Evolutionary conservation across 192 early-diverging fungal genomes (phyloP), one percentile per base, ranked within the genome.

Genomic region (Entophlyctis luteolus): DNA sequence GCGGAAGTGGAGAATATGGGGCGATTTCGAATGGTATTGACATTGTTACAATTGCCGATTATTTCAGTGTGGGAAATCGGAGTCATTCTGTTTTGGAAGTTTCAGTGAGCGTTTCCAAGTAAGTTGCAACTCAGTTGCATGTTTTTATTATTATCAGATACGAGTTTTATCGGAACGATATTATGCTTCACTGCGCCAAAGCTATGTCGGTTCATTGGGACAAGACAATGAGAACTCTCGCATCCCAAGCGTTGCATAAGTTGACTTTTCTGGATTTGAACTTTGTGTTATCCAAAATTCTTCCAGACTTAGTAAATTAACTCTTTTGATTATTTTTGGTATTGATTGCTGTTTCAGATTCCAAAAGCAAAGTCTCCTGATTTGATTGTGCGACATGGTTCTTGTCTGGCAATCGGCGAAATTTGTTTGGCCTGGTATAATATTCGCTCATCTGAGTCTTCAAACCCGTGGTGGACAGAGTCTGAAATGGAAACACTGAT

Each of bases 21-120:
- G 66, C 47, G 31, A 39, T 98, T 57, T 93, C 96, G 27, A 89
- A 92, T 74, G 96, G 96, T 0, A 95, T 99, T 59, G 83, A 91
- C 4, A 89, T 99, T 58, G 84, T 98, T 38, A 91, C 90, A 47
- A 77, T 83, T 28, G 93, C 93, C 0, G 95, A 99, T 73, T 99
- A 94, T 75, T 96, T 94, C 75, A 82, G 88, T 2, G 80, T 99
- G 0, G 93, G 96, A 36, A 95, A 90, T 55, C 84, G 89, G 53
- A 86, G 68, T 56, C 86, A 84, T 49, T 79, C 91, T 0, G 96
- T 86, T 67, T 62, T 91, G 36, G 79, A 79, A 6, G 84, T 94
- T 14, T 87, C 88, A 16, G 72, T 84, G 1, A 75, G 77, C 27
- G 86, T 99, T 39, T 91, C 93, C 25, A 75, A 80, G 88, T 89